phyloP scores from a whole-genome alignment of 2,329 filamentous ascomycete genomes.

The Sphaerulina populicola region DNA sequence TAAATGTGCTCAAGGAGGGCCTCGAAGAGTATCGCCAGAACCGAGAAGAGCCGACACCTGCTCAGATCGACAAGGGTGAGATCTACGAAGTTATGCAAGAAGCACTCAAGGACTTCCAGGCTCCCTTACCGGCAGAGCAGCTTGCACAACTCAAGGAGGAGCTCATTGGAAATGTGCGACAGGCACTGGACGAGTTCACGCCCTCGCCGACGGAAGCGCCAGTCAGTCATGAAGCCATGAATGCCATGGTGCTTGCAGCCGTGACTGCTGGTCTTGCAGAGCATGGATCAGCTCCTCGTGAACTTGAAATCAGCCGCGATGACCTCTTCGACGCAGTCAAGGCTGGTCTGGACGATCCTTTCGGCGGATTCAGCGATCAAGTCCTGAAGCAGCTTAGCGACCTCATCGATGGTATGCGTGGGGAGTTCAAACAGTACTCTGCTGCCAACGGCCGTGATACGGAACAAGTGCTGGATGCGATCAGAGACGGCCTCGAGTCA shows the following conservation, averaged over 20 bases:
- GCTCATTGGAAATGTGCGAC: constrained; percentile 71
- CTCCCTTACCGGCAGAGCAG: constrained; percentile 55
- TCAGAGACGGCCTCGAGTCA: constrained; percentile 77
- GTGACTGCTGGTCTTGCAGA: constrained; percentile 52
- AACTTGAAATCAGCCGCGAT: constrained; percentile 43
- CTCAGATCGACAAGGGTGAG: constrained; percentile 67
- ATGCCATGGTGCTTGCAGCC: constrained; percentile 49
- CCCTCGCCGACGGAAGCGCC: constrained; percentile 34
- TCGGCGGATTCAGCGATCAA: constrained; percentile 49
- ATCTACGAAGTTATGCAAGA: constrained; percentile 80
- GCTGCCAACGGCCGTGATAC: constrained; percentile 71
- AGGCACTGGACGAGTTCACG: constrained; percentile 79
- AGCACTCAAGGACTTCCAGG: constrained; percentile 70
- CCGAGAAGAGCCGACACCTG: constrained; percentile 41
- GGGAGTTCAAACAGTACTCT: constrained; percentile 68
- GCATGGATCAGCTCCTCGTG: constrained; percentile 35
- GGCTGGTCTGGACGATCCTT: constrained; percentile 47
- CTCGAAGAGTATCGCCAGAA: constrained; percentile 62
- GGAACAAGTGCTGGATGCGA: constrained; percentile 78
- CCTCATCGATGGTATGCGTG: constrained; percentile 53
- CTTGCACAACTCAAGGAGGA: constrained; percentile 69
- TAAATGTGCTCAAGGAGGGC: constrained; percentile 78
- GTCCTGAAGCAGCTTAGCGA: constrained; percentile 53
- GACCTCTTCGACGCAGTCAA: constrained; percentile 53
- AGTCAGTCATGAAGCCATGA: constrained; percentile 41